Evolutionary conservation across 441 rosid genomes (phyloP).

Genomic region (Populus tomentosa): DNA sequence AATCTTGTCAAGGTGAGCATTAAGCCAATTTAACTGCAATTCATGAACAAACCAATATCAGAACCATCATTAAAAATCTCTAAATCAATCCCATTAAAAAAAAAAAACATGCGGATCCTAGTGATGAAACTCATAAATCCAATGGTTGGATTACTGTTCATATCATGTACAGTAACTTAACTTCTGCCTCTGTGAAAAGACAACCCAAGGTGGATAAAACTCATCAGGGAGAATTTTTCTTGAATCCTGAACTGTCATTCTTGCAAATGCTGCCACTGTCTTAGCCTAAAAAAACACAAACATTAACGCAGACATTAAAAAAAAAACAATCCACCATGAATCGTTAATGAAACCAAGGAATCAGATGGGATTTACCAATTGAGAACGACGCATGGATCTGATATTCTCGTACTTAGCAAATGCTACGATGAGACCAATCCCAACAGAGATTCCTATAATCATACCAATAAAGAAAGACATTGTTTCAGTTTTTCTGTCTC

Average conservation of each 20-base stretch:
- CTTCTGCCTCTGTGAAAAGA: constrained; percentile 80
- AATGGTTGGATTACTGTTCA: not conserved
- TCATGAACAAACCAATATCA: not conserved
- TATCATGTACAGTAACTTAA: constrained; percentile 27
- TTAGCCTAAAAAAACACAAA: constrained; percentile 44
- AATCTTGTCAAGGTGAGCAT: constrained; percentile 70
- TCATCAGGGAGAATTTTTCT: constrained; percentile 64
- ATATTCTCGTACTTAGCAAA: constrained; percentile 56
- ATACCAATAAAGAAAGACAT: constrained; percentile 66
- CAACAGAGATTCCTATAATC: constrained; percentile 54
- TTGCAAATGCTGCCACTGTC: constrained; percentile 84
- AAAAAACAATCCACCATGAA: not conserved
- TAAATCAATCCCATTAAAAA: not conserved
- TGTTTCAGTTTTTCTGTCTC: not conserved
- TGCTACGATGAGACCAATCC: constrained; percentile 57
- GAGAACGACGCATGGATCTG: constrained; percentile 61
- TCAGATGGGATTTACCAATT: constrained; percentile 41
- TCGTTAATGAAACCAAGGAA: not conserved
- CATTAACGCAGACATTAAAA: not conserved
- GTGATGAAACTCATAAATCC: not conserved
- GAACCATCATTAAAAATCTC: constrained; percentile 6
- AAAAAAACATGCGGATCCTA: not conserved
- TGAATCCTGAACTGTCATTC: constrained; percentile 84
- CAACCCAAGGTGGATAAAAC: constrained; percentile 81
- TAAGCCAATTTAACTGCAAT: constrained; percentile 83